Evolutionary conservation across 129 eudicot genomes (phyloP), one percentile per base, ranked within the genome.

Genomic region (Centella asiatica): DNA sequence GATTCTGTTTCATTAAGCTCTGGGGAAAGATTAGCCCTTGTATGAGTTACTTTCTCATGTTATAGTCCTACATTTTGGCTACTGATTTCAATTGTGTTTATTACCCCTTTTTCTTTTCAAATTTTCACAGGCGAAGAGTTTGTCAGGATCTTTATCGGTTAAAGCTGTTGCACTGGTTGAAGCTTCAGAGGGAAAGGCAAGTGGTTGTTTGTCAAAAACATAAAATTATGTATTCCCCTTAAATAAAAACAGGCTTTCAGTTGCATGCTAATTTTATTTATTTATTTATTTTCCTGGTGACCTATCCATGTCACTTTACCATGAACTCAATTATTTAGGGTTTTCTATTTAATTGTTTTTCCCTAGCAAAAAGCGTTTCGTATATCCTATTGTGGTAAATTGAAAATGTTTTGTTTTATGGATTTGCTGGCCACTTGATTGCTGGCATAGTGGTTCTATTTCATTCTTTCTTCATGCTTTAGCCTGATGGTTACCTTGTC

Each of bases 151-250:
- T 36, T 63, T 87, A 36, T 81, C 96, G 67, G 72, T 72, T 64
- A 84, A 82, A 75, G 95, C 86, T 65, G 50, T 65, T 75, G 86
- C 81, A 62, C 42, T 87, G 45, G 72, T 87, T 69, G 99, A 92
- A 76, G 69, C 99, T 62, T 74, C 84, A 71, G 99, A 92, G 74
- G 99, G 90, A 65, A 92, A 92, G 96, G 99, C 85, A 39, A 49
- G 79, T 74, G 27, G 44, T 25, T 61, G 45, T 36, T 52, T 36
- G 53, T 59, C n/a, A 13, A 26, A 39, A 61, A 5, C 26, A 25
- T 46, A 26, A 23, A 28, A 24, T 20, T 65, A 29, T 55, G 6
- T 20, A 18, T 17, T 13, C 42, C 42, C 8, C 42, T 13, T 0
- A 3, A 14, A 55, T 26, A 54, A 17, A 17, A 34, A 55, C n/a